These are phyloP conservation scores for Hypoxylon trugodes DNA, from an alignment of 495 filamentous ascomycete species.

Conservation along the genomic window DNA sequence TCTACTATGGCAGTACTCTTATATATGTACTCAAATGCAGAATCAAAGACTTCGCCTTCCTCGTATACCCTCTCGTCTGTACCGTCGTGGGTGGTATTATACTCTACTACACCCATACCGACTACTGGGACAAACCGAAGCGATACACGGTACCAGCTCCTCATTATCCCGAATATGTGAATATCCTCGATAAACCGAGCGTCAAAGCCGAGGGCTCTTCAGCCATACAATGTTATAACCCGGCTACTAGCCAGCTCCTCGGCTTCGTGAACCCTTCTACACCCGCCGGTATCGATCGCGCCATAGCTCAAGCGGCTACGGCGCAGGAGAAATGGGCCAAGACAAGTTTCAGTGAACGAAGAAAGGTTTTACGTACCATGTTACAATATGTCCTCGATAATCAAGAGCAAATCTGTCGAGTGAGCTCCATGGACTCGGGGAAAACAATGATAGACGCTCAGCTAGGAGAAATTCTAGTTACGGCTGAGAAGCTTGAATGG, in stretches of 20 bases:
- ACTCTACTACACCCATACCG: constrained; percentile 41
- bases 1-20: neutral
- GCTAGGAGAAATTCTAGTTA: constrained; percentile 93
- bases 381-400: constrained; percentile 87
- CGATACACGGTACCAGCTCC: constrained; percentile 52
- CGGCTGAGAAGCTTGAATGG: constrained; percentile 93
- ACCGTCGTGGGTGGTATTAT: constrained; percentile 40
- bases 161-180: constrained; percentile 56
- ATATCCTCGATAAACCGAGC: constrained; percentile 68
- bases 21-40: constrained; percentile 17
- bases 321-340: constrained; percentile 84
- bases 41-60: constrained; percentile 17
- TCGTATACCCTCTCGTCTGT: constrained; percentile 26
- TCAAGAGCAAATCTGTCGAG: constrained; percentile 84
- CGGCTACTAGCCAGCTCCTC: constrained; percentile 85
- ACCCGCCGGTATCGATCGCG: constrained; percentile 79
- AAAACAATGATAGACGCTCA: constrained; percentile 95
- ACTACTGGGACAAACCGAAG: constrained; percentile 45
- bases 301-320: constrained; percentile 72
- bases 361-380: constrained; percentile 82
- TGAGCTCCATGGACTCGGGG: constrained; percentile 93
- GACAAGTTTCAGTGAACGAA: constrained; percentile 79
- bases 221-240: constrained; percentile 85
- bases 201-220: constrained; percentile 65
- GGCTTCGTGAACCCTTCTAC: constrained; percentile 83